Evolutionary conservation across 2,329 filamentous ascomycete genomes (phyloP).

Genomic region (Orbilia javanica): DNA sequence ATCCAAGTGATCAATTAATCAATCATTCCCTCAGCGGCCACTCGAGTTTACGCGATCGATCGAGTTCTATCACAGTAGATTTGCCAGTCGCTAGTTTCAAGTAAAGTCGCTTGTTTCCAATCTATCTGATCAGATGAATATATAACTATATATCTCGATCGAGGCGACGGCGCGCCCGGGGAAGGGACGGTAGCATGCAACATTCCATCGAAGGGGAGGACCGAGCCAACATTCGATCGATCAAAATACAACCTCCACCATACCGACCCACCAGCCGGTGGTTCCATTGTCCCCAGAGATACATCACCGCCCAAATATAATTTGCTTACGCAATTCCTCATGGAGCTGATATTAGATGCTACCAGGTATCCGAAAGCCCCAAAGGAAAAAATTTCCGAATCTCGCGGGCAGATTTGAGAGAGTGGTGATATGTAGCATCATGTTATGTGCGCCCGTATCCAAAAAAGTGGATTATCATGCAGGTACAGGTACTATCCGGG

Average conservation of each 20-base stretch:
- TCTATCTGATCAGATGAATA: background rate
- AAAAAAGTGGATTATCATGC: constrained; percentile 6
- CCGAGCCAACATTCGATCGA: background rate
- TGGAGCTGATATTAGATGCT: background rate
- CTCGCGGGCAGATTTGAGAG: constrained; percentile 10
- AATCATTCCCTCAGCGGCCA: background rate
- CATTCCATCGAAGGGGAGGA: constrained; percentile 1
- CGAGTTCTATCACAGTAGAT: background rate
- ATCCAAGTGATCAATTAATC: background rate
- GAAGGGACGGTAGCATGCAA: background rate
- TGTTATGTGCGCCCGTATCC: too few species aligned
- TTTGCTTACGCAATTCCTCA: constrained; percentile 5
- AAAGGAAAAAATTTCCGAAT: constrained; percentile 30
- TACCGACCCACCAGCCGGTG: background rate
- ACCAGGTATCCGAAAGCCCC: constrained; percentile 2
- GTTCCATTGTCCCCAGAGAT: background rate
- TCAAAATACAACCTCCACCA: background rate
- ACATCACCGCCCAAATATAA: background rate
- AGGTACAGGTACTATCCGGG: constrained; percentile 27
- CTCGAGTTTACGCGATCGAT: too few species aligned
- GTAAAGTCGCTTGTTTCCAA: constrained; percentile 13
- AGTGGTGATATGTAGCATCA: background rate
- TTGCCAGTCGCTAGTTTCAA: constrained; percentile 46
- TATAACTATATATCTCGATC: background rate
- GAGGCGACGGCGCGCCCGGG: background rate